A percentile compares a stretch with the other conserved stretches of the same genome.
These are phyloP conservation scores for Plantago major DNA, from an alignment of 257 asterid species.

Conservation along the genomic window DNA sequence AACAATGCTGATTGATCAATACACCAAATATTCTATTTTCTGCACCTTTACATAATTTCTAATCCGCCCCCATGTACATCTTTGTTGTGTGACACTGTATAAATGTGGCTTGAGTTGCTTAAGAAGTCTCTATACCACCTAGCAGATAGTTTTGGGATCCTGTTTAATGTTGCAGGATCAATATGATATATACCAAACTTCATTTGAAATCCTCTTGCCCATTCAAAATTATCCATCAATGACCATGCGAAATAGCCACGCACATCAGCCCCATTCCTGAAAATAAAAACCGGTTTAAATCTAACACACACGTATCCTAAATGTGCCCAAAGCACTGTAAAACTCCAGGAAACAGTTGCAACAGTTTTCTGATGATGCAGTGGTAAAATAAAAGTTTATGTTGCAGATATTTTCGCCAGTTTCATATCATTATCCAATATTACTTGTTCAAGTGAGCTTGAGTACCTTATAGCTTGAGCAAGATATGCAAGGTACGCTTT, in stretches of 20 bases:
- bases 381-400: too few species aligned
- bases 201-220: conserved; percentile 38
- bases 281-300: neutral
- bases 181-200: conserved; percentile 51
- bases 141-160: conserved; percentile 57
- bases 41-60: neutral
- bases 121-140: conserved; percentile 53
- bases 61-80: neutral
- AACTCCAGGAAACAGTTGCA: too few species aligned
- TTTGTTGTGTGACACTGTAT: neutral
- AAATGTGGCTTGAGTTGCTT: conserved; percentile 16
- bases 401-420: neutral
- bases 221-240: conserved; percentile 67
- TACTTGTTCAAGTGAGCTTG: neutral
- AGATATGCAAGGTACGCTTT: conserved; percentile 53
- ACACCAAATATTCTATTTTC: too few species aligned
- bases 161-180: conserved; percentile 32
- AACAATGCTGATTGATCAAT: too few species aligned
- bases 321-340: too few species aligned
- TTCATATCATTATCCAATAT: neutral
- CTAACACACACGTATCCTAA: too few species aligned
- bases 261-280: conserved; percentile 49
- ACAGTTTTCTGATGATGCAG: too few species aligned
- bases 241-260: conserved; percentile 72
- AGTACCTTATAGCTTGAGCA: conserved; percentile 58